Evolutionary conservation across 257 asterid species (phyloP).

Genomic region (Fraxinus quadrangulata): DNA sequence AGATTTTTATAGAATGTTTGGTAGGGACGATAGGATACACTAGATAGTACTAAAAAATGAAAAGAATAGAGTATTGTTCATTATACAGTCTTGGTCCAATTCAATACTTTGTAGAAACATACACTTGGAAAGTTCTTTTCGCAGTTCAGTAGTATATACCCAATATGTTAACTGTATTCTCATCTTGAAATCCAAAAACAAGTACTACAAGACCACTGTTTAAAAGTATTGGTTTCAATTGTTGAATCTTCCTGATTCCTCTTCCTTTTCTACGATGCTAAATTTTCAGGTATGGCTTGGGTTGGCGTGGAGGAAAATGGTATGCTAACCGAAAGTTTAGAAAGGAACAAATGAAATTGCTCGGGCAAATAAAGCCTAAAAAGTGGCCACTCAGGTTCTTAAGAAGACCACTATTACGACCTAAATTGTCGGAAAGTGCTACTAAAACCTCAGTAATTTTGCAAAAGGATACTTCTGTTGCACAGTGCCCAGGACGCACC

Average conservation of each 20-base stretch:
- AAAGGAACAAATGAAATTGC: conserved; percentile 71
- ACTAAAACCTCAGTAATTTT: conserved; percentile 42
- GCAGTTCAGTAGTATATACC: not conserved
- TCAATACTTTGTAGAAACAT: not conserved
- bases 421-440: conserved; percentile 35
- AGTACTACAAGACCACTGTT: not conserved
- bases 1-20: not conserved
- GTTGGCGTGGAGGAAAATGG: conserved; percentile 94
- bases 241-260: not conserved
- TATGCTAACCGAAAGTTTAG: conserved; percentile 53
- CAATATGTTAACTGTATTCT: not conserved
- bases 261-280: not conserved
- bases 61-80: not conserved
- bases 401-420: conserved; percentile 53
- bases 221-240: not conserved
- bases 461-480: not conserved
- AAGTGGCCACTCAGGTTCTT: conserved; percentile 69
- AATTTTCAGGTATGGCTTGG: conserved; percentile 67
- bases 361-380: conserved; percentile 67
- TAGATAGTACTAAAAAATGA: not conserved
- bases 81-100: not conserved
- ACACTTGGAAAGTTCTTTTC: not conserved
- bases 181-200: not conserved
- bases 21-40: not conserved
- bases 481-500: not conserved